Percentiles rank a stretch among this genome's conserved stretches.
Evolutionary conservation across 75 land plant species (phyloP).

Genomic region (Pinus taeda): DNA sequence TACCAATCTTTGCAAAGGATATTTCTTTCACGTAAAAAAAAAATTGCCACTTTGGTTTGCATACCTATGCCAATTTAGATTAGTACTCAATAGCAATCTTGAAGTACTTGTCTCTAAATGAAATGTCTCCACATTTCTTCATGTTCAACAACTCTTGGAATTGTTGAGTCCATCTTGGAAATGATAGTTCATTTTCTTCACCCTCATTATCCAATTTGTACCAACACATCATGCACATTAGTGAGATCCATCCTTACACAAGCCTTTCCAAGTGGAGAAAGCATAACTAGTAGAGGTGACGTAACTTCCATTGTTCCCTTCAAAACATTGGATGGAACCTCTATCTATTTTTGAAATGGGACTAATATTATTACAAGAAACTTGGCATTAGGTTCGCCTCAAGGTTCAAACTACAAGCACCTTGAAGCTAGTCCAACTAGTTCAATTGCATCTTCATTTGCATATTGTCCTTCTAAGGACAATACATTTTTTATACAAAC

Average conservation of each 20-base stretch:
- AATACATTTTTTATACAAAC: no score
- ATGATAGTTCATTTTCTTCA: conserved; percentile 63
- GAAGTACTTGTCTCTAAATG: conserved; percentile 90
- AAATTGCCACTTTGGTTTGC: conserved; percentile 89
- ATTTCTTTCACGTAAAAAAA: conserved; percentile 91
- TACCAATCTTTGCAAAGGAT: conserved; percentile 88
- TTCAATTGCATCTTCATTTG: conserved; percentile 81
- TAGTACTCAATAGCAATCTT: conserved; percentile 81
- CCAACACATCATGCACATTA: conserved; percentile 85
- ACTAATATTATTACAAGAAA: conserved; percentile 66
- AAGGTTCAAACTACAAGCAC: conserved; percentile 85
- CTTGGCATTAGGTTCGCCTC: conserved; percentile 68
- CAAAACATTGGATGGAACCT: conserved; percentile 74
- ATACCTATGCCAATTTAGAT: conserved; percentile 90
- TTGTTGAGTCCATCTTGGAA: conserved; percentile 98
- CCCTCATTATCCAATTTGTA: conserved; percentile 84
- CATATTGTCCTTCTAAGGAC: conserved; percentile 75
- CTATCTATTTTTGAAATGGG: conserved; percentile 81
- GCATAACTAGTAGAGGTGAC: conserved; percentile 44
- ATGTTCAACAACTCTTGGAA: conserved; percentile 92
- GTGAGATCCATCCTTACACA: conserved; percentile 88
- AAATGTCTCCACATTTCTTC: conserved; percentile 84
- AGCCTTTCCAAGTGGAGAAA: conserved; percentile 82
- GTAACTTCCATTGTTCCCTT: conserved; percentile 56
- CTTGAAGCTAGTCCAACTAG: conserved; percentile 89